Conservation (phyloP, 2,329 filamentous ascomycete species). For the Aspergillus chevalieri region DNA sequence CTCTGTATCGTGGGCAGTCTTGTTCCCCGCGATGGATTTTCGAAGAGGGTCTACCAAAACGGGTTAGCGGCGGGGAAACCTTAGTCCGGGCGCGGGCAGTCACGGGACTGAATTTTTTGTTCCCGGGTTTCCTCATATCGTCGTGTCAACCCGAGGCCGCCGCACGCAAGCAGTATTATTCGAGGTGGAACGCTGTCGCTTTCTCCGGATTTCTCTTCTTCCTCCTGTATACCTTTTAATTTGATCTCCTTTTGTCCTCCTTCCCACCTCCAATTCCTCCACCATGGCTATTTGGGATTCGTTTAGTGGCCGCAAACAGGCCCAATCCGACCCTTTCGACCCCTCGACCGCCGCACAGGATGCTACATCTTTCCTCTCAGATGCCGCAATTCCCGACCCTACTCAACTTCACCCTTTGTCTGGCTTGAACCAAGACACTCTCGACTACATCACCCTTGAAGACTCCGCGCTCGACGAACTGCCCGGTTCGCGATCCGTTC, state of each 20-base stretch:
- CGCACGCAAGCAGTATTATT: background rate
- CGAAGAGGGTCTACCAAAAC: slow-evolving; percentile 17
- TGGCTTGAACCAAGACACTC: slow-evolving; percentile 82
- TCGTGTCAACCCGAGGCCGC: background rate
- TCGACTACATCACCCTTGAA: slow-evolving; percentile 93
- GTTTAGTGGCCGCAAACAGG: slow-evolving; percentile 54
- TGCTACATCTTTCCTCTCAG: slow-evolving; percentile 78
- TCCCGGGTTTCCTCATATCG: slow-evolving; percentile 6
- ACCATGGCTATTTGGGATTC: slow-evolving; percentile 56
- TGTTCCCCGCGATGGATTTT: slow-evolving; percentile 18
- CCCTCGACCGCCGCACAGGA: slow-evolving; percentile 60
- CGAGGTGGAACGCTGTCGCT: background rate
- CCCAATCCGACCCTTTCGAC: slow-evolving; percentile 59
- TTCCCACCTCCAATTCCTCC: slow-evolving; percentile 4
- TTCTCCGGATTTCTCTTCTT: slow-evolving; percentile 10
- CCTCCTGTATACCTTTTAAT: slow-evolving; percentile 19
- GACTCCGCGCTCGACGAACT: slow-evolving; percentile 82
- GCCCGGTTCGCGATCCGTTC: slow-evolving; percentile 75
- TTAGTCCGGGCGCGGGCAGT: slow-evolving; percentile 19
- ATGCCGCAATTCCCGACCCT: slow-evolving; percentile 73
- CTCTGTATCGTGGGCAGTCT: slow-evolving; percentile 23
- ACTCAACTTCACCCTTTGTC: slow-evolving; percentile 87
- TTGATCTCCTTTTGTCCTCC: slow-evolving; percentile 7
- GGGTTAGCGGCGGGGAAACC: slow-evolving; percentile 20
- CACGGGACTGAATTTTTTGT: slow-evolving; percentile 39